Evolutionary conservation across 768 basidiomycete species (phyloP), one percentile per base, ranked within the genome.

Genomic region (Trametes villosa): DNA sequence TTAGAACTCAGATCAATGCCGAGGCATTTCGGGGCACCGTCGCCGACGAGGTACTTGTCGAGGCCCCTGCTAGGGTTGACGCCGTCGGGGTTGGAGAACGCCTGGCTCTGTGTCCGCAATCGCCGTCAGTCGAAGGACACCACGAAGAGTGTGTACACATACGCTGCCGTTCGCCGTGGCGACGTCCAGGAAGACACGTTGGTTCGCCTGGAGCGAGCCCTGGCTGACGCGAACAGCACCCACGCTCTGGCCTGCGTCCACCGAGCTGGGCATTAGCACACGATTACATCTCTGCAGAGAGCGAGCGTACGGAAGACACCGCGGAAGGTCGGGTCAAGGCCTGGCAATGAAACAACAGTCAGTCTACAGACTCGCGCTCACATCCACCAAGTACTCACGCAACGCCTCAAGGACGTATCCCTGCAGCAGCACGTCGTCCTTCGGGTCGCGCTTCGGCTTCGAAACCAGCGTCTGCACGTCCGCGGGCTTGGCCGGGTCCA

Each of bases 311-410:
- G 88, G 67, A 82, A 86, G 31, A 83, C 82, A 55, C 91, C 90
- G 54, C 79, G 81, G 77, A 92, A 86, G 3, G 86, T 81, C 11
- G 91, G 89, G 44, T 88, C 86, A 49, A 91, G 77, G 53, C 91
- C 89, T 92, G 53, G 9, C 53, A 2, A 57, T 20, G n/a, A n/a
- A n/a, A n/a, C n/a, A n/a, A n/a, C n/a, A n/a, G 13, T 7, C 29
- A 9, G 17, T 30, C 27, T 11, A 44, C 17, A 45, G 29, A 9
- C 9, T 33, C 27, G 12, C 9, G 17, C n/a, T 17, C 22, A 31
- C 26, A 18, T 7, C 18, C 3, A 17, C 18, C 26, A 18, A 13
- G 46, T 0, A 82, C 88, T 66, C 53, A 91, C 89, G 83, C 60
- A 91, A 70, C 15, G 88, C 88, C 70, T 94, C 92, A 20, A 81